A percentile compares a stretch with the other conserved stretches of the same genome.
phyloP scores from a whole-genome alignment of 164 flowering plant genomes.

The Echeveria elegans region DNA sequence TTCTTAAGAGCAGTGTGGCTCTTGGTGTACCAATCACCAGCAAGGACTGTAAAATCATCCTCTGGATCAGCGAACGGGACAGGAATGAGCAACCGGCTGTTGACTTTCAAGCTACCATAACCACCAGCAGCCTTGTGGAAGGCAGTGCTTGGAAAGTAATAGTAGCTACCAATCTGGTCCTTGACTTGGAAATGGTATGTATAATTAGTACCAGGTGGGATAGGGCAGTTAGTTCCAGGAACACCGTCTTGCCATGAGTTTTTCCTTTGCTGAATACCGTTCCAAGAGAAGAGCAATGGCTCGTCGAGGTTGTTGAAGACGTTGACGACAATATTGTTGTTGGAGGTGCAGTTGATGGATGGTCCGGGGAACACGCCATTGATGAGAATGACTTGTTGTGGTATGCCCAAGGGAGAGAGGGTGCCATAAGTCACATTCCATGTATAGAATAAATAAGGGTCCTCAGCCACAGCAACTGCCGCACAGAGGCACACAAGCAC shows the following conservation, averaged over 20 bases:
- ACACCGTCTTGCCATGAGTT: slow-evolving; percentile 64
- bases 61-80: too few species aligned
- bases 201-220: slow-evolving; percentile 44
- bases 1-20: background rate
- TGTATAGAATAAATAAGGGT: too few species aligned
- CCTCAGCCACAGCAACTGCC: slow-evolving; percentile 15
- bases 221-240: slow-evolving; percentile 59
- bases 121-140: slow-evolving; percentile 29
- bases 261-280: slow-evolving; percentile 56
- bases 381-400: too few species aligned
- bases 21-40: too few species aligned
- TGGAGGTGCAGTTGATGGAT: slow-evolving; percentile 39
- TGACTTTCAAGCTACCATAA: slow-evolving; percentile 40
- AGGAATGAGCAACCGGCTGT: slow-evolving; percentile 45
- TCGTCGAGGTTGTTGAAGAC: slow-evolving; percentile 53
- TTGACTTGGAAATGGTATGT: slow-evolving; percentile 23
- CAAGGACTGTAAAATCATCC: too few species aligned
- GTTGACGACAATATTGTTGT: slow-evolving; percentile 50
- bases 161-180: slow-evolving; percentile 51
- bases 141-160: slow-evolving; percentile 41
- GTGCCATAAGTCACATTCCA: too few species aligned
- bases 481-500: slow-evolving; percentile 20
- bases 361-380: slow-evolving; percentile 35
- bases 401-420: too few species aligned
- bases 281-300: slow-evolving; percentile 51